Percentiles rank a stretch among this genome's conserved stretches.
These are phyloP conservation scores for Globisporangium acanthophoron DNA, from an alignment of 352 stramenopile species.

Conservation along the genomic window DNA sequence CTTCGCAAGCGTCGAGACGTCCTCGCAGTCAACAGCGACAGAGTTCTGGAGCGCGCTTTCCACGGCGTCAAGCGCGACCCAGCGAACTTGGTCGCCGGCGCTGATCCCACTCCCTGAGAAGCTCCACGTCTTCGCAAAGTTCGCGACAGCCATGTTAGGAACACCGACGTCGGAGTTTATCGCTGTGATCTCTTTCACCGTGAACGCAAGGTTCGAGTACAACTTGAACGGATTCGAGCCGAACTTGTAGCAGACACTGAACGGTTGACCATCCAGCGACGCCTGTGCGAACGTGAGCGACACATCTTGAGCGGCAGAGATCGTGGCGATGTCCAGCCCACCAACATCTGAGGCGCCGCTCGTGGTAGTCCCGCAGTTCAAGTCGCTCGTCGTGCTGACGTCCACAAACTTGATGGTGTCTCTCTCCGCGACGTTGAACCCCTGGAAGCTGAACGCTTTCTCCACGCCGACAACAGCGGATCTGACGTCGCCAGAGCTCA, in stretches of 20 bases:
- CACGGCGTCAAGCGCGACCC: constrained; percentile 37
- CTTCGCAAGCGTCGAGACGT: constrained; percentile 29
- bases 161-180: constrained; percentile 28
- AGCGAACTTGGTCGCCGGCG: constrained; percentile 43
- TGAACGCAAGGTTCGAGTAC: constrained; percentile 38
- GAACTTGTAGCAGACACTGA: constrained; percentile 68
- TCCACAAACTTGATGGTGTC: constrained; percentile 70
- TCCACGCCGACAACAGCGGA: constrained; percentile 40
- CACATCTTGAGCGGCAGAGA: constrained; percentile 15
- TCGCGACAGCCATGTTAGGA: constrained; percentile 32
- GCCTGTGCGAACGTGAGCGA: constrained; percentile 40
- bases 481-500: constrained; percentile 33
- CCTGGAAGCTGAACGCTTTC: constrained; percentile 49
- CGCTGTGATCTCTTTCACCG: constrained; percentile 41
- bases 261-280: constrained; percentile 28
- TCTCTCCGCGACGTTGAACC: constrained; percentile 22
- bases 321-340: constrained; percentile 25
- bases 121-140: constrained; percentile 48
- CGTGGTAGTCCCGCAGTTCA: constrained; percentile 37
- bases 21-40: constrained; percentile 28
- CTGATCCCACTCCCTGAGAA: constrained; percentile 38
- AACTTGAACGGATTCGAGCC: constrained; percentile 64
- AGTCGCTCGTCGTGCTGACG: constrained; percentile 39
- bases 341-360: constrained; percentile 43
- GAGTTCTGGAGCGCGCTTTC: constrained; percentile 19